phyloP scores from a whole-genome alignment of 805 yeast genomes.

The Pichia phayaonensis region DNA sequence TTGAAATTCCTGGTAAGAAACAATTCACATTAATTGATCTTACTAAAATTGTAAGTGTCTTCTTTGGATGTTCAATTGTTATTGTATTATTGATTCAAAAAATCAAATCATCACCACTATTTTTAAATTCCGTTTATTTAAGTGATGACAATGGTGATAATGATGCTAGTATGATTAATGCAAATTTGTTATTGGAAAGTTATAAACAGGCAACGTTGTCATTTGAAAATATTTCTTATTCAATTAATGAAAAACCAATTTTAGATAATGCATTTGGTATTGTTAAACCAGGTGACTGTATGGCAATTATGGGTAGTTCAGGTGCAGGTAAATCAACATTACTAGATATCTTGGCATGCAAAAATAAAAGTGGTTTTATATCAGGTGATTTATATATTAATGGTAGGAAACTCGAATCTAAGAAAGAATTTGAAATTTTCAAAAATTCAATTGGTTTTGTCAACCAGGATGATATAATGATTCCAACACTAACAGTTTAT shows the following conservation, averaged over 20 bases:
- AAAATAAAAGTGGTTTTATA: conserved; percentile 67
- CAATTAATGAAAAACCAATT: conserved; percentile 44
- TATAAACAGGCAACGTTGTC: conserved; percentile 66
- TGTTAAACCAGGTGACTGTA: conserved; percentile 78
- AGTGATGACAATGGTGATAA: conserved; percentile 23
- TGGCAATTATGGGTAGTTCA: conserved; percentile 97
- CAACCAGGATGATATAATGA: conserved; percentile 86
- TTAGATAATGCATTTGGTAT: conserved; percentile 63
- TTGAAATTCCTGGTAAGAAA: conserved; percentile 53
- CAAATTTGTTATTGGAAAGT: conserved; percentile 33
- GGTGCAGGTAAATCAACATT: conserved; percentile 98
- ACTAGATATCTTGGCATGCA: conserved; percentile 84
- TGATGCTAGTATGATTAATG: conserved; percentile 30
- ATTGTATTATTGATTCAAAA: conserved; percentile 38
- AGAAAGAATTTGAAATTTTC: conserved; percentile 35
- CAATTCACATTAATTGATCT: conserved; percentile 39
- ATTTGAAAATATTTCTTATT: conserved; percentile 65
- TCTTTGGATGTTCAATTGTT: conserved; percentile 35
- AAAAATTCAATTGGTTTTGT: conserved; percentile 82
- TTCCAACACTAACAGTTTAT: conserved; percentile 91
- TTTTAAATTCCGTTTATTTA: conserved; percentile 28
- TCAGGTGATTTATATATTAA: conserved; percentile 68
- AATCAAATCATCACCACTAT: conserved; percentile 56
- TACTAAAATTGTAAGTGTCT: conserved; percentile 37
- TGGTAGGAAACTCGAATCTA: conserved; percentile 41